Conservation (phyloP, 805 yeast genomes). For the Metschnikowia noctiluminum region DNA sequence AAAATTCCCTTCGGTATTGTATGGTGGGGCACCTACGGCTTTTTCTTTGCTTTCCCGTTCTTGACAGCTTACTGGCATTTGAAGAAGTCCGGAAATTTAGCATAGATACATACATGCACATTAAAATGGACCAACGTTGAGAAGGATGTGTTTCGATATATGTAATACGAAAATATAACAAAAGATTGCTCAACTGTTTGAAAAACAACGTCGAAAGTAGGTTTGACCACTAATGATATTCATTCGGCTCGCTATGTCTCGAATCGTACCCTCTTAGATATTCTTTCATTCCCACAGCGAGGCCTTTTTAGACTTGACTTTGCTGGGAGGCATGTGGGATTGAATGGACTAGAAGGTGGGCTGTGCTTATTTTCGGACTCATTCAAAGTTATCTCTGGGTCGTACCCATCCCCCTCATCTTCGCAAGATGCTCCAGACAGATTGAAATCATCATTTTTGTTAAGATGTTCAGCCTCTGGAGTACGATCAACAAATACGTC, state of each 20-base stretch:
- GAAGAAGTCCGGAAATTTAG: conserved; percentile 72
- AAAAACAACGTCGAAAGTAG: no score
- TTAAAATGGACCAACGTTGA: neutral
- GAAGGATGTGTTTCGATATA: no score
- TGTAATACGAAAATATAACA: no score
- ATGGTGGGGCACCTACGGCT: conserved; percentile 69
- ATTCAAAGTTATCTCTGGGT: conserved; percentile 18
- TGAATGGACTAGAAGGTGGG: conserved; percentile 12
- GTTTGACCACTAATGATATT: no score
- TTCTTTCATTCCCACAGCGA: conserved; percentile 13
- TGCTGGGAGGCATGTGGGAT: conserved; percentile 2
- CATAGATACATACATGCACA: conserved; percentile 5
- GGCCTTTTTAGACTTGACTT: conserved; percentile 27
- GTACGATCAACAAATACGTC: conserved; percentile 1
- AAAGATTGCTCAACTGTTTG: no score
- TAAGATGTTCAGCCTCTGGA: conserved; percentile 3
- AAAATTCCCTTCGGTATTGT: conserved; percentile 81
- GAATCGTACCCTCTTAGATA: conserved; percentile 34
- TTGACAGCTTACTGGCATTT: conserved; percentile 75
- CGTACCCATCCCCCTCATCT: conserved; percentile 22
- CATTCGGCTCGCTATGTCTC: conserved; percentile 10
- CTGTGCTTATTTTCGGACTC: conserved; percentile 12
- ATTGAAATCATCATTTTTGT: neutral
- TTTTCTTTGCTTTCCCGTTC: conserved; percentile 56
- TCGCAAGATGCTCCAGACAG: conserved; percentile 8